Conservation (phyloP, 2,329 filamentous ascomycete species). For the Xylariales sp. region DNA sequence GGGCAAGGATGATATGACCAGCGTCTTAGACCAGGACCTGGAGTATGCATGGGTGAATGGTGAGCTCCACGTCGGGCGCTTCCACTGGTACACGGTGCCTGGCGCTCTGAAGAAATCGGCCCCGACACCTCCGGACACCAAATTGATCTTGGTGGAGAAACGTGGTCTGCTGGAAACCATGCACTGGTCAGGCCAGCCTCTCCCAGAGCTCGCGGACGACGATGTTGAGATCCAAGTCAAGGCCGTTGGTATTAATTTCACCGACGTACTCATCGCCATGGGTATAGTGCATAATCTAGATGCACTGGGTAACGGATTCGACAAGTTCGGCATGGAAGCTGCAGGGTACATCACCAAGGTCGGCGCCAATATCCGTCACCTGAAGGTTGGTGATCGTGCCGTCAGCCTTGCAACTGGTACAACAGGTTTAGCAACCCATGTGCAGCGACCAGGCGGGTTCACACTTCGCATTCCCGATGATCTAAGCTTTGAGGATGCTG, state of each 20-base stretch:
- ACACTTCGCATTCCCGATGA: constrained; percentile 12
- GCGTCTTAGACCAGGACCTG: constrained; percentile 12
- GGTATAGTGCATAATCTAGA: constrained; percentile 12
- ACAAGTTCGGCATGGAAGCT: constrained; percentile 11
- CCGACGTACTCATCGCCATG: constrained; percentile 12
- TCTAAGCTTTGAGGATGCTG: constrained; percentile 14
- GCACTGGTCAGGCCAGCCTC: constrained; percentile 9
- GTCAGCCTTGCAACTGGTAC: not conserved
- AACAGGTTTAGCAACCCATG: not conserved
- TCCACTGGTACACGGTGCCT: not conserved
- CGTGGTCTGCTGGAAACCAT: constrained; percentile 11
- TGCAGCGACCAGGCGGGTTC: not conserved
- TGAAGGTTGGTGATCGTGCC: constrained; percentile 12
- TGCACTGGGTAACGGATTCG: constrained; percentile 14
- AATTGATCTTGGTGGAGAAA: constrained; percentile 10
- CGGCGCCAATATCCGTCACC: constrained; percentile 14
- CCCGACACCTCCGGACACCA: not conserved
- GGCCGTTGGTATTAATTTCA: constrained; percentile 14
- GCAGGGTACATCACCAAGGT: constrained; percentile 11
- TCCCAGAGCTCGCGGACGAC: constrained; percentile 5
- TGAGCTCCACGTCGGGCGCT: not conserved
- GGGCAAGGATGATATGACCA: constrained; percentile 23
- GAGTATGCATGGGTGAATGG: not conserved
- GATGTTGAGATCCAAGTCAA: constrained; percentile 13
- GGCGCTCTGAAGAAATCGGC: not conserved